Percentiles rank a stretch among this genome's conserved stretches.
These are phyloP conservation scores for Phragmites australis DNA, from an alignment of 176 grass and related monocot species.

Conservation along the genomic window DNA sequence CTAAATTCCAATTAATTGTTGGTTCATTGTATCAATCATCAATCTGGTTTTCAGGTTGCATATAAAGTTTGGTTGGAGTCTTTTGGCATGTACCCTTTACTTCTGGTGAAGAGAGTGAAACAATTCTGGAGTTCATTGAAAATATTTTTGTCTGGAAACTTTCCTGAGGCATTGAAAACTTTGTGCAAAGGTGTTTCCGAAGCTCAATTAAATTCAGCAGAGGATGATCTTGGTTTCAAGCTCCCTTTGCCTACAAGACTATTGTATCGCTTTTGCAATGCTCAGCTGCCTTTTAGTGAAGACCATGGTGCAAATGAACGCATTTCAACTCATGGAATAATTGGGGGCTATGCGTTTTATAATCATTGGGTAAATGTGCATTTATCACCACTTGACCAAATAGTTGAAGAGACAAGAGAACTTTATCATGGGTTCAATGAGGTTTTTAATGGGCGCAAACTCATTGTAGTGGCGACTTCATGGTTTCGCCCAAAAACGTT, in stretches of 20 bases:
- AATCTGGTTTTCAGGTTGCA: conserved; percentile 58
- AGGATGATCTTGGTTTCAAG: conserved; percentile 69
- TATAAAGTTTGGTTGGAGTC: conserved; percentile 84
- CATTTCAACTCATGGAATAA: conserved; percentile 58
- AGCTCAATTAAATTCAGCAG: conserved; percentile 60
- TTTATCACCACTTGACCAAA: conserved; percentile 68
- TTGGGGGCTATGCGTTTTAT: conserved; percentile 87
- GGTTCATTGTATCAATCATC: conserved; percentile 12
- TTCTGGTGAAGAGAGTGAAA: conserved; percentile 87
- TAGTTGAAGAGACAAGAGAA: conserved; percentile 54
- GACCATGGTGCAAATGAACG: conserved; percentile 12
- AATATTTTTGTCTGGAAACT: conserved; percentile 79
- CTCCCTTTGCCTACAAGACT: conserved; percentile 80
- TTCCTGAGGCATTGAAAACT: conserved; percentile 72
- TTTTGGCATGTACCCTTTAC: conserved; percentile 80
- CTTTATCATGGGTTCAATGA: conserved; percentile 22
- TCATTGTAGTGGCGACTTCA: conserved; percentile 66
- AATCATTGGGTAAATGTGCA: conserved; percentile 67
- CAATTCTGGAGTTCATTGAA: conserved; percentile 69
- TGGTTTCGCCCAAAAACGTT: conserved; percentile 60
- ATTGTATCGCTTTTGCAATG: conserved; percentile 91
- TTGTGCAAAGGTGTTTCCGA: conserved; percentile 79
- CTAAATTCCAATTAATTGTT: background rate
- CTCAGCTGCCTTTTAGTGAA: conserved; percentile 55
- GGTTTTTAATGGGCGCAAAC: conserved; percentile 36